Evolutionary conservation across 352 stramenopile species (phyloP), one percentile per base, ranked within the genome.

Genomic region (Globisporangium spinosum): DNA sequence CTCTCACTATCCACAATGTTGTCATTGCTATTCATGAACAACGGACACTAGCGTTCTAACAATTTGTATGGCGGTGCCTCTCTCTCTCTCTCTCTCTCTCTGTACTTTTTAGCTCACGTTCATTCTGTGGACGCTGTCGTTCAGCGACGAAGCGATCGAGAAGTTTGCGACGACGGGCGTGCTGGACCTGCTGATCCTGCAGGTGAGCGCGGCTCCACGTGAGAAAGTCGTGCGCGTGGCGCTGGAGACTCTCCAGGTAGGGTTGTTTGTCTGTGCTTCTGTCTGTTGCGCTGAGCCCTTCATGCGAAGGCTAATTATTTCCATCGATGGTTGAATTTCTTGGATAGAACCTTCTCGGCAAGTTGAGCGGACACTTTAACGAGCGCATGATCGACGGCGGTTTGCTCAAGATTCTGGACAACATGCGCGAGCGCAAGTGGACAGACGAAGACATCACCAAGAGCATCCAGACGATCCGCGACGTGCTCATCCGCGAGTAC

Each of bases 201-300:
- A 94, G 69, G 89, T 95, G 35, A 87, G 87, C n/a, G 86, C 92
- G n/a, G 96, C 97, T n/a, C 96, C 94, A 27, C 89, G 94, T 66
- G 95, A 99, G 68, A 99, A 99, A 78, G 94, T 99, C 51, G 93
- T 99, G 54, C 93, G 97, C 55, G 96, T 99, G 6, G 89, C 94
- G 25, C 76, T 99, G 40, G 89, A 98, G 67, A 85, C 95, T 34
- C 83, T 99, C 45, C 83, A 93, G 79, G 87, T 95, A 49, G 54
- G 68, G 2, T 32, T 32, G 27, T 20, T 43, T 58, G 0, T 1
- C 29, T 47, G 7, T 54, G 23, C 5, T 25, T 3, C 17, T 25
- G 23, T 35, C n/a, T 38, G 15, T 34, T 3, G 15, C 38, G 23
- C 32, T 15, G 9, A 22, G 45, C 35, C 10, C 20, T 25, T 53